Conservation (phyloP, 1,139 yeast species). For the Geotrichum citri-aurantii region DNA sequence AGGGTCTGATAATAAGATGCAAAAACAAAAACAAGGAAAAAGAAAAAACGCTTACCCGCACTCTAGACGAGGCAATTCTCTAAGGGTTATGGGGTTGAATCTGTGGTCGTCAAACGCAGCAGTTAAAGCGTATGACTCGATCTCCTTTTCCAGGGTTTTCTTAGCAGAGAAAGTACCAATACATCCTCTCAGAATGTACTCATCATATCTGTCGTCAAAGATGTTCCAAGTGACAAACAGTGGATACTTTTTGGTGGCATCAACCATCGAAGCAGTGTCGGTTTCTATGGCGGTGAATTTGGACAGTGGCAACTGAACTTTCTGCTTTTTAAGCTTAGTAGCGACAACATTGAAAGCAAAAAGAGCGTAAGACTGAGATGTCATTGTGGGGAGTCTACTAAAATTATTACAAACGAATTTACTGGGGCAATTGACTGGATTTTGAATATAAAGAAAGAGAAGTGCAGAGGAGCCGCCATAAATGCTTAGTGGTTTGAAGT, state of each 20-base stretch:
- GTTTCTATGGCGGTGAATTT: constrained; percentile 15
- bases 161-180: constrained; percentile 72
- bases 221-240: constrained; percentile 86
- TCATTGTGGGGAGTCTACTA: background rate
- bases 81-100: constrained; percentile 55
- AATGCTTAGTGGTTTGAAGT: background rate
- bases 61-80: constrained; percentile 50
- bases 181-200: constrained; percentile 71
- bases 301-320: constrained; percentile 16
- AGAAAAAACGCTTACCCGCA: constrained; percentile 33
- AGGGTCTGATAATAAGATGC: constrained; percentile 49
- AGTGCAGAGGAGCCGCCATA: background rate
- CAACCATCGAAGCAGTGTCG: constrained; percentile 15
- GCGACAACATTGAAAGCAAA: constrained; percentile 40
- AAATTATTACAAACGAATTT: no score
- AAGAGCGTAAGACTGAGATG: constrained; percentile 33
- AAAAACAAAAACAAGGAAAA: constrained; percentile 22
- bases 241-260: constrained; percentile 39
- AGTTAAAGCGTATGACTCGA: constrained; percentile 54
- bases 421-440: background rate
- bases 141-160: constrained; percentile 49
- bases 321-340: constrained; percentile 30
- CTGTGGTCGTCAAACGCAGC: constrained; percentile 77
- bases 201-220: constrained; percentile 32
- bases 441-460: background rate